A percentile compares a stretch with the other conserved stretches of the same genome.
These are phyloP conservation scores for Claviceps arundinis DNA, from an alignment of 2,329 filamentous ascomycete species.

Conservation along the genomic window DNA sequence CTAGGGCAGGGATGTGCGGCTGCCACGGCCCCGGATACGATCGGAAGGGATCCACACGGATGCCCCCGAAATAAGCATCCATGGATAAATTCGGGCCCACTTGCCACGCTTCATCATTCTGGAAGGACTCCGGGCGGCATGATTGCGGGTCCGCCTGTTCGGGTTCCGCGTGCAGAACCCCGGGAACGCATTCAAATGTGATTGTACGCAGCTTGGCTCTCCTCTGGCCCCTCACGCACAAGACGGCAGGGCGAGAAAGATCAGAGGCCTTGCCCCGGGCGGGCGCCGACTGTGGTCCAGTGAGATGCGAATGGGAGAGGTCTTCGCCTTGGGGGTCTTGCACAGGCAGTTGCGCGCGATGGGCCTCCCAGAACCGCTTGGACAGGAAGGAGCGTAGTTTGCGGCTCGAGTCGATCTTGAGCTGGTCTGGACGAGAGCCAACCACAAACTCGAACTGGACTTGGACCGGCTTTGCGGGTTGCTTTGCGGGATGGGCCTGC, in stretches of 20 bases:
- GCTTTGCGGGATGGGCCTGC: background rate
- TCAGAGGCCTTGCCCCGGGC: background rate
- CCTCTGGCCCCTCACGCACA: background rate
- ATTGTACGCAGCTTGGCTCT: background rate
- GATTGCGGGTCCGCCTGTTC: background rate
- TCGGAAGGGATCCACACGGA: slow-evolving; percentile 14
- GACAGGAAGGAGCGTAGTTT: slow-evolving; percentile 12
- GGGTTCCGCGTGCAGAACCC: background rate
- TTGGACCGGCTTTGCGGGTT: no score
- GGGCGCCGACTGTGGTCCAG: background rate
- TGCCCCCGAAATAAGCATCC: slow-evolving; percentile 12
- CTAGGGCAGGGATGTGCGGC: slow-evolving; percentile 11
- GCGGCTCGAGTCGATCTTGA: slow-evolving; percentile 10
- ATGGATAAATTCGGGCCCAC: slow-evolving; percentile 5
- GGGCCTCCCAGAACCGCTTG: slow-evolving; percentile 10
- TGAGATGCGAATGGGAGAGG: background rate
- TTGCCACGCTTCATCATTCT: background rate
- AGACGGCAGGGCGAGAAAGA: no score
- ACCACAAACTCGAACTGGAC: slow-evolving; percentile 12
- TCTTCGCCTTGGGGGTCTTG: background rate
- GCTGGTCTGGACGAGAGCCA: slow-evolving; percentile 12
- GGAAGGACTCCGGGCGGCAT: background rate
- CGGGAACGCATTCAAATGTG: background rate
- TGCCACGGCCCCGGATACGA: slow-evolving; percentile 12
- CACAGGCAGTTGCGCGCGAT: background rate